Percentiles rank a stretch among this genome's conserved stretches.
These are phyloP conservation scores for Cardiospermum halicacabum DNA, from an alignment of 345 rosid genomes.

Conservation along the genomic window DNA sequence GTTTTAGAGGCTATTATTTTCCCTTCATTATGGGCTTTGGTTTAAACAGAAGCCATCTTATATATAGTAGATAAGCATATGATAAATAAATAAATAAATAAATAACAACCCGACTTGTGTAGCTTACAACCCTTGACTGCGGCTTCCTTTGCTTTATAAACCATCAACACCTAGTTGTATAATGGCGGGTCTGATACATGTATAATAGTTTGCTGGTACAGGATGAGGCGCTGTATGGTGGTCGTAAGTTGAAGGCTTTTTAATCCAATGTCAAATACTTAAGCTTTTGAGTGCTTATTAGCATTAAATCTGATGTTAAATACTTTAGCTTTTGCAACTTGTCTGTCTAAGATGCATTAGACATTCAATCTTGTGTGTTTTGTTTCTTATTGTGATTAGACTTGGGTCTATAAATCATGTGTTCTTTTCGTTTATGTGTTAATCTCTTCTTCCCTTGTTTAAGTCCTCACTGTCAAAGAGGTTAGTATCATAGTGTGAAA, in stretches of 20 bases:
- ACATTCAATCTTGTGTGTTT: not conserved
- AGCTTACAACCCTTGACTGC: no score
- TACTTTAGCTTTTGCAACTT: not conserved
- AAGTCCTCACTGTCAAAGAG: not conserved
- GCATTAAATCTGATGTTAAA: not conserved
- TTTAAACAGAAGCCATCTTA: not conserved
- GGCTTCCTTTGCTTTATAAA: not conserved
- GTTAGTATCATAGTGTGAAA: not conserved
- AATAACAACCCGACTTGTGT: not conserved
- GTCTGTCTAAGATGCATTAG: not conserved
- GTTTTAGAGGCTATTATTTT: not conserved
- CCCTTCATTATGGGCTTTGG: not conserved
- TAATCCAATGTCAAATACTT: not conserved
- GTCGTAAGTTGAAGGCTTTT: not conserved
- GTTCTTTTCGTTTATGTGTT: not conserved
- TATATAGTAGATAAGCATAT: not conserved
- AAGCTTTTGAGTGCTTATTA: not conserved
- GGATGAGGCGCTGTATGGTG: not conserved
- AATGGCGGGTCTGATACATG: no score
- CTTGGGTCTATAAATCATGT: not conserved
- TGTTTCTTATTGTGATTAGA: not conserved
- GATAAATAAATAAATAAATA: no score
- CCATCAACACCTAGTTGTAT: no score
- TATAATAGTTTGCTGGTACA: no score
- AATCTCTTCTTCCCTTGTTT: not conserved